Evolutionary conservation across 495 filamentous ascomycete genomes (phyloP).

Genomic region (Penicillium turbatum): DNA sequence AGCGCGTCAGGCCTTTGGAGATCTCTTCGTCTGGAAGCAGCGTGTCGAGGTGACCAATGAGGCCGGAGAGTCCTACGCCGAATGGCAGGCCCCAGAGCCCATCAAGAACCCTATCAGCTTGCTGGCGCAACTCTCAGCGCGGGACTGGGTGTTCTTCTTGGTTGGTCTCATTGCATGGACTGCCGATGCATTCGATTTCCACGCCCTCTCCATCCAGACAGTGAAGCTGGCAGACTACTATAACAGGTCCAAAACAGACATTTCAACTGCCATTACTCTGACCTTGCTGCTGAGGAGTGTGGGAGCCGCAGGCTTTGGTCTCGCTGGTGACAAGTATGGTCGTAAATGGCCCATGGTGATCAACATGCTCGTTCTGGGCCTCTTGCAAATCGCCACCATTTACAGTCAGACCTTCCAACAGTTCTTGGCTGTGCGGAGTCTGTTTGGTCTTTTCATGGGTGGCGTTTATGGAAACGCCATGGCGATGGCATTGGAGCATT

Average conservation of each 20-base stretch:
- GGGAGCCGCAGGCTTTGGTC: conserved; percentile 66
- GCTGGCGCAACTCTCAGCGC: conserved; percentile 49
- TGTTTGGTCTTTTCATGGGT: conserved; percentile 82
- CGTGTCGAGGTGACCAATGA: conserved; percentile 59
- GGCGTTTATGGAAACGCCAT: conserved; percentile 79
- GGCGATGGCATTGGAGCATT: conserved; percentile 75
- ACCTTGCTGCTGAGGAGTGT: conserved; percentile 66
- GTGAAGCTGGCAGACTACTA: conserved; percentile 66
- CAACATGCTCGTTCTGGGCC: conserved; percentile 61
- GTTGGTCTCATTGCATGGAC: conserved; percentile 63
- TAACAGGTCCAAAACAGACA: conserved; percentile 56
- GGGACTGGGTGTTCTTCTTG: conserved; percentile 61
- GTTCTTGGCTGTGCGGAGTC: conserved; percentile 63
- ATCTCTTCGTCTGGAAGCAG: conserved; percentile 66
- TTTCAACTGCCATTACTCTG: conserved; percentile 69
- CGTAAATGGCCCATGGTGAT: conserved; percentile 76
- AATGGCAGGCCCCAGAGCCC: conserved; percentile 58
- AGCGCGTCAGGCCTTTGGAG: conserved; percentile 54
- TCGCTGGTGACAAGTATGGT: conserved; percentile 70
- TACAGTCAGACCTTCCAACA: conserved; percentile 61
- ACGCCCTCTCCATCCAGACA: conserved; percentile 68
- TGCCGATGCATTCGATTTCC: conserved; percentile 73
- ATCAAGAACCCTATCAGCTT: conserved; percentile 60
- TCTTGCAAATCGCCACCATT: conserved; percentile 69
- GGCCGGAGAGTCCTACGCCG: conserved; percentile 44